Conservation (phyloP, 1,139 yeast species). For the Keqinozyma sinolaborantium region DNA sequence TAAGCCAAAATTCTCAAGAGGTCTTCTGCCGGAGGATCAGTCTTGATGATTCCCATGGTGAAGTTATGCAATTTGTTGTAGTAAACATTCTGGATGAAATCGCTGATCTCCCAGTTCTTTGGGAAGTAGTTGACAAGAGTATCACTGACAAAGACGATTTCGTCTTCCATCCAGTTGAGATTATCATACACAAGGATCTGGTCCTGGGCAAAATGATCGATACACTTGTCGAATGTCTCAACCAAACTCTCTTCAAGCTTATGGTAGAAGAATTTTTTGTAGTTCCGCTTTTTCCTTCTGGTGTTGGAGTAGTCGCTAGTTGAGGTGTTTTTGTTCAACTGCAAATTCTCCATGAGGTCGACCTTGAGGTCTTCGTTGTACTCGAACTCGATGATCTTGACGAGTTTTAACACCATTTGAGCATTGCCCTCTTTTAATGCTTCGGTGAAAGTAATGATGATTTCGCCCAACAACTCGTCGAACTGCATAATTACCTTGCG, state of each 20-base stretch:
- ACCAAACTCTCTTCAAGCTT: constrained; percentile 58
- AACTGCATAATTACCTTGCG: constrained; percentile 52
- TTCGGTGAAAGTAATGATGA: constrained; percentile 66
- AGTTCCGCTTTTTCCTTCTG: constrained; percentile 55
- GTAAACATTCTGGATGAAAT: constrained; percentile 61
- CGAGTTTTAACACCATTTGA: constrained; percentile 65
- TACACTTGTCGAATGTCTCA: constrained; percentile 67
- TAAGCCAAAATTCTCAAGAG: constrained; percentile 65
- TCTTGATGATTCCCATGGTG: constrained; percentile 57
- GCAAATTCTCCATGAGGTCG: constrained; percentile 44
- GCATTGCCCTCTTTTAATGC: constrained; percentile 64
- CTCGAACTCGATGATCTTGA: constrained; percentile 78
- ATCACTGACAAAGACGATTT: constrained; percentile 60
- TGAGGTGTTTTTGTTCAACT: constrained; percentile 19
- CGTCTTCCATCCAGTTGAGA: constrained; percentile 83
- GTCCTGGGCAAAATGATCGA: constrained; percentile 51
- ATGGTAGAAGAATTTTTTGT: constrained; percentile 60
- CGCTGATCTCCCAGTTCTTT: constrained; percentile 65
- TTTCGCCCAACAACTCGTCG: constrained; percentile 59
- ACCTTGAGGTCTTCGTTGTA: constrained; percentile 72
- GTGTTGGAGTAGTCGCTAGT: constrained; percentile 23
- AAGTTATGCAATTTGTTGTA: constrained; percentile 64
- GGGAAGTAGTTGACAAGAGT: constrained; percentile 64
- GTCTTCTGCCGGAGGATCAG: constrained; percentile 72
- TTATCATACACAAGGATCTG: constrained; percentile 63